These are phyloP conservation scores for Parmelia sp. DNA, from an alignment of 495 filamentous ascomycete species.

Conservation along the genomic window DNA sequence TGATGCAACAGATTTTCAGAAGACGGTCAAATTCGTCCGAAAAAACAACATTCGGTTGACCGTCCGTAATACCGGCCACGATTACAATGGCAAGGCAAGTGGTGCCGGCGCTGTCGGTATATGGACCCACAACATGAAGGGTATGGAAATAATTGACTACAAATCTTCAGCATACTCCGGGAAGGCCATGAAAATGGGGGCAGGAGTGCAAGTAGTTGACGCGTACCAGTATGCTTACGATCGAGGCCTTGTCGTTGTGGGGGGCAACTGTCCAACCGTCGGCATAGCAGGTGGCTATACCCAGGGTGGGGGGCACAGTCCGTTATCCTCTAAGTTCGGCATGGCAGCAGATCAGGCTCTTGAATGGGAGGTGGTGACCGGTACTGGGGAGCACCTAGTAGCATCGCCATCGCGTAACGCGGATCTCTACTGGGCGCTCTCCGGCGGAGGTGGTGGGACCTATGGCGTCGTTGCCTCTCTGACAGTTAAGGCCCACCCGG, in stretches of 20 bases:
- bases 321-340: constrained; percentile 38
- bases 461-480: constrained; percentile 24
- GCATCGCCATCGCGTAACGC: constrained; percentile 19
- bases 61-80: constrained; percentile 51
- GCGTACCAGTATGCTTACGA: constrained; percentile 27
- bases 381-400: constrained; percentile 10
- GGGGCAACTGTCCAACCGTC: constrained; percentile 42
- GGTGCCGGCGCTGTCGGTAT: constrained; percentile 44
- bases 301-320: constrained; percentile 49
- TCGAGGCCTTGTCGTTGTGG: constrained; percentile 24
- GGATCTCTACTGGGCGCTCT: constrained; percentile 28
- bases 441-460: constrained; percentile 26
- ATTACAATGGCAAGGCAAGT: constrained; percentile 45
- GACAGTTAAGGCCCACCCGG: constrained; percentile 23
- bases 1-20: no score
- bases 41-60: no score
- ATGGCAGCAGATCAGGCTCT: constrained; percentile 47
- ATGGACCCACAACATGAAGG: constrained; percentile 49
- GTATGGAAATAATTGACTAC: constrained; percentile 39
- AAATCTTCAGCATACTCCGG: constrained; percentile 33
- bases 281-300: constrained; percentile 46
- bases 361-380: constrained; percentile 35
- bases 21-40: no score
- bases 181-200: constrained; percentile 43
- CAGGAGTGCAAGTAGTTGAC: constrained; percentile 43